Conservation (phyloP, 768 basidiomycete species). For the Rhodotorula graminis region DNA sequence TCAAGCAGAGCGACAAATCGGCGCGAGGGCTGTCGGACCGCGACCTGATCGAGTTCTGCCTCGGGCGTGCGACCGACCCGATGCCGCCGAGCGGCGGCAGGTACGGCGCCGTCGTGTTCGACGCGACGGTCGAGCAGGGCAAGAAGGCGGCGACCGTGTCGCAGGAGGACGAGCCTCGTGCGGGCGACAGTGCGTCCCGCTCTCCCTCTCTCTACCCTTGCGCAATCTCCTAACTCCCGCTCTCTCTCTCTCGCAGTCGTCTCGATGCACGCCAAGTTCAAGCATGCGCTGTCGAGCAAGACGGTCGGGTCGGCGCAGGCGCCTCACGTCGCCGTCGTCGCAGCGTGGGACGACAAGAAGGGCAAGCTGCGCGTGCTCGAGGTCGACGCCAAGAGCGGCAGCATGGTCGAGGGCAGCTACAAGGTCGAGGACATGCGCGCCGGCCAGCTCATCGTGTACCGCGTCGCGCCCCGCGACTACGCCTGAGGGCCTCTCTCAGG, state of each 20-base stretch:
- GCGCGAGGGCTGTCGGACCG: conserved; percentile 13
- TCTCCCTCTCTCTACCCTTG: not conserved
- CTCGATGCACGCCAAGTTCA: conserved; percentile 33
- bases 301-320: conserved; percentile 9
- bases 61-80: conserved; percentile 20
- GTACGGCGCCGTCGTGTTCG: conserved; percentile 29
- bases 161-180: conserved; percentile 26
- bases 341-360: conserved; percentile 36
- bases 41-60: conserved; percentile 18
- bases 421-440: conserved; percentile 31
- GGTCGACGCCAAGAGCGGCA: conserved; percentile 21
- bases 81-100: not conserved
- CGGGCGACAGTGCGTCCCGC: conserved; percentile 30
- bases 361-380: conserved; percentile 31
- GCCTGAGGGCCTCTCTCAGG: not conserved
- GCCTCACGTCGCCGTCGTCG: conserved; percentile 32
- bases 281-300: conserved; percentile 31
- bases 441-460: conserved; percentile 25
- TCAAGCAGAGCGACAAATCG: not conserved
- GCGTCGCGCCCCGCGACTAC: conserved; percentile 19
- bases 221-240: not conserved
- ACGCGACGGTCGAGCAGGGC: conserved; percentile 19
- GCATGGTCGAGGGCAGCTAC: conserved; percentile 25
- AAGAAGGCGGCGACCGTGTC: conserved; percentile 15
- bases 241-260: not conserved